phyloP scores from a whole-genome alignment of 495 filamentous ascomycete genomes.

The Lindgomyces ingoldianus region DNA sequence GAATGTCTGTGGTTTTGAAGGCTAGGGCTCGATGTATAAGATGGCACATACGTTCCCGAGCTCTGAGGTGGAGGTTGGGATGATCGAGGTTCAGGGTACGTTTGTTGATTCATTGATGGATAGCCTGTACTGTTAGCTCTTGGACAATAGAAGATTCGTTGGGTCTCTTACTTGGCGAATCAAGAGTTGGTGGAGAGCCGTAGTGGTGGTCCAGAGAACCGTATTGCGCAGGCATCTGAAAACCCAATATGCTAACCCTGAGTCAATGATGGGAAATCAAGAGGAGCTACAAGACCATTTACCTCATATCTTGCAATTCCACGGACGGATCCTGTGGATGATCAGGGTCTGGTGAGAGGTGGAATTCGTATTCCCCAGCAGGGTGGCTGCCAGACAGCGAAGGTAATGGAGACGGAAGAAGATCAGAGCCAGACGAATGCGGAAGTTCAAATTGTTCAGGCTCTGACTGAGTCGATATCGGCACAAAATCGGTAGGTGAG shows the following conservation, averaged over 20 bases:
- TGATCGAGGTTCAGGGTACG: conserved; percentile 14
- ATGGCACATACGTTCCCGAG: conserved; percentile 18
- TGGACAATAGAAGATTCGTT: background rate
- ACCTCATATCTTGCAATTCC: conserved; percentile 40
- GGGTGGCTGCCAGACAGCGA: conserved; percentile 16
- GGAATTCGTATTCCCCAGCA: conserved; percentile 21
- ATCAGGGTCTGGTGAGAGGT: conserved; percentile 27
- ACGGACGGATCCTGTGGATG: conserved; percentile 23
- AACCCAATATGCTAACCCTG: conserved; percentile 29
- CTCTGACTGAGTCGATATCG: conserved; percentile 3
- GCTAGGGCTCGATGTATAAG: conserved; percentile 21
- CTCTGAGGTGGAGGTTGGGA: conserved; percentile 21
- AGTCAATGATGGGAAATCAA: background rate
- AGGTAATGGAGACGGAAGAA: conserved; percentile 28
- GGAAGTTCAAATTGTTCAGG: conserved; percentile 2
- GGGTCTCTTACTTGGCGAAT: conserved; percentile 21
- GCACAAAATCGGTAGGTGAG: conserved; percentile 6
- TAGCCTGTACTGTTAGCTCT: conserved; percentile 22
- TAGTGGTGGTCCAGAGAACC: conserved; percentile 31
- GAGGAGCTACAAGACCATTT: background rate
- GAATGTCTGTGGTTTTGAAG: conserved; percentile 20
- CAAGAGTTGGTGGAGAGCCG: conserved; percentile 24
- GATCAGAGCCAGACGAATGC: conserved; percentile 4
- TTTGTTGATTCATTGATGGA: conserved; percentile 22
- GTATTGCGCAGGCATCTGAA: conserved; percentile 38